A percentile compares a stretch with the other conserved stretches of the same genome.
These are phyloP conservation scores for Delonix regia DNA, from an alignment of 306 rosid genomes.

Conservation along the genomic window DNA sequence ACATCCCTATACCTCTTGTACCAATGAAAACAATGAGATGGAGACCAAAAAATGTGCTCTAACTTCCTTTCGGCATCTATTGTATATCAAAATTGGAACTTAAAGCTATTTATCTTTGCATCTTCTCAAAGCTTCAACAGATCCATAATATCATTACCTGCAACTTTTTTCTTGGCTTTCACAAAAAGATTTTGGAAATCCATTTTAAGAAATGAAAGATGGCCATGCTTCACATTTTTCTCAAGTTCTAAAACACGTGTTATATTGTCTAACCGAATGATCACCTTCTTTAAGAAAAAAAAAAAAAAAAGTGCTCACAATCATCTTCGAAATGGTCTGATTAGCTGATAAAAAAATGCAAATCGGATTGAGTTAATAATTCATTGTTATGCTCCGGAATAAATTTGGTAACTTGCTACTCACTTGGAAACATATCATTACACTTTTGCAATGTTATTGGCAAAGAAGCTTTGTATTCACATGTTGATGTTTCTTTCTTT, in stretches of 20 bases:
- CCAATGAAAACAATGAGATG: no score
- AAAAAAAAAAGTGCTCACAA: no score
- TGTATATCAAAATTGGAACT: no score
- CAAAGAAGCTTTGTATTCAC: no score
- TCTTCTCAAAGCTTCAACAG: background rate
- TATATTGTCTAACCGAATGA: background rate
- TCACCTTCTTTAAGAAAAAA: background rate
- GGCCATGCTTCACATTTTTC: slow-evolving; percentile 14
- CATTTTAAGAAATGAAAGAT: slow-evolving; percentile 10
- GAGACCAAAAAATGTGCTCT: no score
- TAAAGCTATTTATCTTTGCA: background rate
- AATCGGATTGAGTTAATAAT: background rate
- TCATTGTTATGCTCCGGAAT: background rate
- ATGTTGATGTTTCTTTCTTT: background rate
- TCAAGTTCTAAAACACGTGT: background rate
- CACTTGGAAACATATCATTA: no score
- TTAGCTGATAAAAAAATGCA: background rate
- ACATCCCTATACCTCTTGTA: background rate
- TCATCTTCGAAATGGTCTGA: background rate
- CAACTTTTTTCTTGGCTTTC: background rate
- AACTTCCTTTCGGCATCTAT: no score
- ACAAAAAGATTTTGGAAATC: background rate
- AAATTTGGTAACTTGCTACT: background rate
- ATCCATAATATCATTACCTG: background rate
- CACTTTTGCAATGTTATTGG: no score